Percentiles rank a stretch among this genome's conserved stretches.
Evolutionary conservation across 2,329 filamentous ascomycete genomes (phyloP).

Genomic region (Lachnellula suecica): DNA sequence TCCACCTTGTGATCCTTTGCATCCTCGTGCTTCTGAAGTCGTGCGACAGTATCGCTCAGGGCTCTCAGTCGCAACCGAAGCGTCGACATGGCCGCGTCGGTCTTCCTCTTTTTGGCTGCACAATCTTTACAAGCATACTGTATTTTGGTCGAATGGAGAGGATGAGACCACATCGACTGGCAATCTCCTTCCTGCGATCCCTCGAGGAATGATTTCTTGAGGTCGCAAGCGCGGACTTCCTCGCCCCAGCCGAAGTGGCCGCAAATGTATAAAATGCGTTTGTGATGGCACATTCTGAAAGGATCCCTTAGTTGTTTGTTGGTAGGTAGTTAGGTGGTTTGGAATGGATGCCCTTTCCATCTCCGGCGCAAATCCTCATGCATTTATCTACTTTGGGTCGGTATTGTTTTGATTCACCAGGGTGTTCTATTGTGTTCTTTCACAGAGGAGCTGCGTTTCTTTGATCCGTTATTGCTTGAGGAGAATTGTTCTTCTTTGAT

Average conservation of each 20-base stretch:
- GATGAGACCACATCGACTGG: not conserved
- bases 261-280: slow-evolving; percentile 1
- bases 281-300: slow-evolving; percentile 3
- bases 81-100: not conserved
- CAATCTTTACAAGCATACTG: not conserved
- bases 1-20: not conserved
- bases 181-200: not conserved
- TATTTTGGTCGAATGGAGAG: not conserved
- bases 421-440: not conserved
- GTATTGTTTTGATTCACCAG: not conserved
- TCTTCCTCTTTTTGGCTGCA: not conserved
- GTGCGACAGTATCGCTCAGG: not conserved
- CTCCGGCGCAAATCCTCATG: not conserved
- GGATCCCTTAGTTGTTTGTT: not conserved
- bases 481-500: not conserved
- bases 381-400: not conserved
- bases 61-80: not conserved
- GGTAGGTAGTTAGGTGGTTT: not conserved
- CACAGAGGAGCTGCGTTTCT: not conserved
- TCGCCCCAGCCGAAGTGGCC: not conserved
- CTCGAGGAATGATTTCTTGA: not conserved
- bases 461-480: no score
- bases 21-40: not conserved
- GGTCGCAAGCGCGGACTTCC: not conserved
- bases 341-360: not conserved